Evolutionary conservation across 768 basidiomycete species (phyloP).

Genomic region (Pleurotus tuber-regium): DNA sequence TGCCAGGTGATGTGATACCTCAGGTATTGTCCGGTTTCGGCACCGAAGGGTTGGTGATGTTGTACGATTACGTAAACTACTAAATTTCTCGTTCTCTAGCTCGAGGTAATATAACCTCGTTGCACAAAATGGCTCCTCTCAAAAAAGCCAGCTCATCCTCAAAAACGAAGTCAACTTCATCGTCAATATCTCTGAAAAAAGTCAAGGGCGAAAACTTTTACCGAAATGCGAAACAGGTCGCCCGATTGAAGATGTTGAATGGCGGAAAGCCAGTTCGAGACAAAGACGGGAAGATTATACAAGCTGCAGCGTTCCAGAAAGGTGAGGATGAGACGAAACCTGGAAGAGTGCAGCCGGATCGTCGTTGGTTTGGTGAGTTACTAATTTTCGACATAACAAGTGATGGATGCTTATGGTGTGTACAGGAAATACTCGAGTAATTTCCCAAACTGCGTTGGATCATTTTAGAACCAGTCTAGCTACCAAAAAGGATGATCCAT

Average conservation of each 20-base stretch:
- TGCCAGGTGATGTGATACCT: too few species aligned
- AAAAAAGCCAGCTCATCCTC: slow-evolving; percentile 13
- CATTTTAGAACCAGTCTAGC: slow-evolving; percentile 92
- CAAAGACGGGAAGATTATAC: slow-evolving; percentile 86
- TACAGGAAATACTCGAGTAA: slow-evolving; percentile 95
- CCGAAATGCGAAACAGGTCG: slow-evolving; percentile 88
- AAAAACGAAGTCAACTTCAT: slow-evolving; percentile 30
- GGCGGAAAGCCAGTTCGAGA: slow-evolving; percentile 91
- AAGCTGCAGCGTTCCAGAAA: slow-evolving; percentile 95
- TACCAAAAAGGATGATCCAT: slow-evolving; percentile 88
- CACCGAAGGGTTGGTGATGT: not conserved
- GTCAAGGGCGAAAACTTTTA: slow-evolving; percentile 98
- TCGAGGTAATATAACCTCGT: not conserved
- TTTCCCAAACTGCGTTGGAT: slow-evolving; percentile 93
- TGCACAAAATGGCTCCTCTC: slow-evolving; percentile 4
- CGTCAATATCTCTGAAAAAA: slow-evolving; percentile 53
- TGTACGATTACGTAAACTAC: not conserved
- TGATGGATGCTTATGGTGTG: slow-evolving; percentile 9
- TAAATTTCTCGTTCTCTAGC: not conserved
- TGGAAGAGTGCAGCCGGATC: slow-evolving; percentile 91
- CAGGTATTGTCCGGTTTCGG: not conserved
- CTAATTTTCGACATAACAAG: slow-evolving; percentile 6
- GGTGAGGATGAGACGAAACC: slow-evolving; percentile 89
- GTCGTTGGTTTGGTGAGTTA: slow-evolving; percentile 92
- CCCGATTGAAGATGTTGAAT: slow-evolving; percentile 86